phyloP scores from a whole-genome alignment of 345 rosid genomes.

The Cardiospermum halicacabum region DNA sequence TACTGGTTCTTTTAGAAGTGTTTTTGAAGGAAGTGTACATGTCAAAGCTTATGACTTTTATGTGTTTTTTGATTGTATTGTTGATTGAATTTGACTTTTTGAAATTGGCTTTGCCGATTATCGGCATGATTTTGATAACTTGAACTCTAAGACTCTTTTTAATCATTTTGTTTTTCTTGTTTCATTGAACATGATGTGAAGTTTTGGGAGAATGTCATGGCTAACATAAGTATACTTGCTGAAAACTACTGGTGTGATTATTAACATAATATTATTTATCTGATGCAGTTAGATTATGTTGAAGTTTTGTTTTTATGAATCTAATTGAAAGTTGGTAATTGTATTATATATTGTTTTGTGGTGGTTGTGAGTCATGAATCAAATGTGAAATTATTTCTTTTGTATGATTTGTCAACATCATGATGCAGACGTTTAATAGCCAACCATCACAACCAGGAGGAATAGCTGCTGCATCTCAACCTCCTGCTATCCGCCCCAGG shows the following conservation, averaged over 20 bases:
- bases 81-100: neutral
- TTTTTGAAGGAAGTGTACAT: neutral
- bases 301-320: neutral
- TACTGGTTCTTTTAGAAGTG: neutral
- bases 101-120: conserved; percentile 17
- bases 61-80: neutral
- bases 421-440: conserved; percentile 39
- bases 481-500: conserved; percentile 51
- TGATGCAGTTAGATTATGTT: neutral
- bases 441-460: conserved; percentile 32
- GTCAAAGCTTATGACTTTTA: conserved; percentile 14
- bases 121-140: conserved; percentile 23
- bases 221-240: neutral
- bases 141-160: neutral
- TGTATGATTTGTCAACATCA: neutral
- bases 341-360: neutral
- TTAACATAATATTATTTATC: no score
- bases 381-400: neutral
- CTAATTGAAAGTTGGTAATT: neutral
- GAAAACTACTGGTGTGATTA: no score
- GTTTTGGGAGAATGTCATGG: neutral
- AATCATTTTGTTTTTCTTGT: neutral
- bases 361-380: neutral
- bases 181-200: neutral
- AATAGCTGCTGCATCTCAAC: conserved; percentile 31